Base-by-base conservation (phyloP, 768 basidiomycete species). In the Lentinula lateritia region DNA sequence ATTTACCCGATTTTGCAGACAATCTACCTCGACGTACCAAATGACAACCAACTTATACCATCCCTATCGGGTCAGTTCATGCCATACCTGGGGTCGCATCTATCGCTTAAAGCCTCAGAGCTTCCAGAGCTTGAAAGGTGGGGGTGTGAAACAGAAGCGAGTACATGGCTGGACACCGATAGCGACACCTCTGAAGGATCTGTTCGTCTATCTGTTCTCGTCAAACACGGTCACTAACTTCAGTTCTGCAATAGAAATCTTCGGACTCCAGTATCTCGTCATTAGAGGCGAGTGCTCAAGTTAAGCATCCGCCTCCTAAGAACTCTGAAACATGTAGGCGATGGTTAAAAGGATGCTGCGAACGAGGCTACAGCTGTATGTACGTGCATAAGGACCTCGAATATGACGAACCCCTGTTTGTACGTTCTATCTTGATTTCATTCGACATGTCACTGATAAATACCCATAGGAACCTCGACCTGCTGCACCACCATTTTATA, bases 291-390 rank as follows among this genome's bases (percentile, higher is more conserved):
- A 20, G 9, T 13, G 28, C 28, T 2, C 32, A 6, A 34, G 59
- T 45, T 28, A 63, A 53, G 43, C 67, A 63, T 61, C 64, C 66
- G 10, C 67, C 55, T 8, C 71, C 70, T 0, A 66, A 15, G 12
- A 63, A 42, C 48, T n/a, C 54, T 1, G 65, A 69, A 52, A 61
- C 62, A 53, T 73, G 76, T 64, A 58, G 64, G 62, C 61, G 66
- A 62, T 74, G 76, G 76, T 67, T 78, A 64, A 69, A 69, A 57
- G 60, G 73, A 66, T 16, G 61, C 7, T 74, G 73, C 58, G 4
- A 9, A 0, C 32, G 41, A 1, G 70, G 69, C 1, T 72, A 70
- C 56, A 36, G 53, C 7, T 74, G 73, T 46, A 35, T 58, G 23
- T 72, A 58, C 50, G 62, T 67, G 1, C 73, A 74, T 50, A 34